These are phyloP conservation scores for Bromus sterilis DNA, from an alignment of 176 grass and related monocot genomes.

Conservation along the genomic window DNA sequence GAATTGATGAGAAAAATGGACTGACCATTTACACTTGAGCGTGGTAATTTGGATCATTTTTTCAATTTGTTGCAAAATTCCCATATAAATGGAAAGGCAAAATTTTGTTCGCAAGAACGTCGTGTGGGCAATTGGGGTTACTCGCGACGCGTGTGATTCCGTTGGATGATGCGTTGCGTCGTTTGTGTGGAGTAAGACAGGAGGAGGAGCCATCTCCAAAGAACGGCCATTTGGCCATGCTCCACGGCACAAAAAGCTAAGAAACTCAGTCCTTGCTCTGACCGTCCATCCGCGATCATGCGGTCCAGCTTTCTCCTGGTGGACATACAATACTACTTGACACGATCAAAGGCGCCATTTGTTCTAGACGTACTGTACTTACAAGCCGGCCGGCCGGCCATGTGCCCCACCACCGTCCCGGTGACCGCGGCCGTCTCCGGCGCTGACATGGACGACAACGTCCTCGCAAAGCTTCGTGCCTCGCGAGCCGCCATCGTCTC, in stretches of 20 bases:
- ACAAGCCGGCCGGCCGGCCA: constrained; percentile 16
- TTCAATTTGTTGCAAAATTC: no score
- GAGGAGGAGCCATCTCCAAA: constrained; percentile 27
- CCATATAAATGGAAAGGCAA: no score
- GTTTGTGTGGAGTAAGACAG: not conserved
- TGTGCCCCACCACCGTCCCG: constrained; percentile 20
- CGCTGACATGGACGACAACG: not conserved
- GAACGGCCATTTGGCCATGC: constrained; percentile 32
- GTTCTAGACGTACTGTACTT: no score
- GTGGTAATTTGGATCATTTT: no score
- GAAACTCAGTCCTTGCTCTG: not conserved
- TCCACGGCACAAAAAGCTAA: not conserved
- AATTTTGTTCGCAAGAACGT: no score
- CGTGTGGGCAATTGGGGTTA: no score
- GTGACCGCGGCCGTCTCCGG: not conserved
- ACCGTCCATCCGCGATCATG: not conserved
- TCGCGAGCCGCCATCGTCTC: constrained; percentile 32
- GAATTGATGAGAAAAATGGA: no score
- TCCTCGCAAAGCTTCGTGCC: constrained; percentile 27
- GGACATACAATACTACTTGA: not conserved
- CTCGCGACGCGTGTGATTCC: no score
- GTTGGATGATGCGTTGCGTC: not conserved
- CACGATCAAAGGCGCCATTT: constrained; percentile 6
- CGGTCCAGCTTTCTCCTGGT: not conserved
- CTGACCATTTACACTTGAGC: no score